phyloP scores from a whole-genome alignment of 495 filamentous ascomycete species.

The Aspergillus funiculosus region DNA sequence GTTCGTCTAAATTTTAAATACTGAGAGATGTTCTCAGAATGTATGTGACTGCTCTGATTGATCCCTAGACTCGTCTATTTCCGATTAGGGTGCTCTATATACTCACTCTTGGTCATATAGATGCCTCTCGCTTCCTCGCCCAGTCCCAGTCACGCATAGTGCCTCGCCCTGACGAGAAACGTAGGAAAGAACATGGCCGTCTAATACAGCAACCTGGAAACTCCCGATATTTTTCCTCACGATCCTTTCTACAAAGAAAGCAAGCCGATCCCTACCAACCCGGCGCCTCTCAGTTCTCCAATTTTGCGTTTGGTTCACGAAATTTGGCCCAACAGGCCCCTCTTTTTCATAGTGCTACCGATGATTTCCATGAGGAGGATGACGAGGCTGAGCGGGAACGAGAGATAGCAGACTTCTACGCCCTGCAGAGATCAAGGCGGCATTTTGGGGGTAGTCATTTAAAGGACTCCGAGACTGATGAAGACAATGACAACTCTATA shows the following conservation, averaged over 20 bases:
- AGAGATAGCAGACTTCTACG: constrained; percentile 89
- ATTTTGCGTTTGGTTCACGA: constrained; percentile 72
- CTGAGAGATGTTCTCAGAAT: constrained; percentile 87
- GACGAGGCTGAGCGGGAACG: constrained; percentile 86
- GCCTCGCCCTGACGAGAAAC: constrained; percentile 56
- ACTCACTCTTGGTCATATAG: constrained; percentile 40
- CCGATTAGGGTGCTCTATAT: constrained; percentile 1
- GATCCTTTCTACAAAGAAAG: constrained; percentile 46
- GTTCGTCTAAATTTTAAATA: neutral
- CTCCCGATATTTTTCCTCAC: constrained; percentile 43
- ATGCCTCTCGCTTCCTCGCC: constrained; percentile 94
- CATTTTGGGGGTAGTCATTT: constrained; percentile 76
- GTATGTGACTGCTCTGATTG: constrained; percentile 50
- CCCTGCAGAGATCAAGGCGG: constrained; percentile 78
- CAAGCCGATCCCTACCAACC: constrained; percentile 69
- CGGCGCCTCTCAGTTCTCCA: constrained; percentile 59
- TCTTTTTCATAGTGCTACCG: constrained; percentile 82
- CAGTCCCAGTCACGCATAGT: constrained; percentile 89
- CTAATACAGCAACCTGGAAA: constrained; percentile 37
- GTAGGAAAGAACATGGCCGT: constrained; percentile 45
- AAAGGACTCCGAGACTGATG: constrained; percentile 74
- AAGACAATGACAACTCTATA: constrained; percentile 59
- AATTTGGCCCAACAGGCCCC: constrained; percentile 69
- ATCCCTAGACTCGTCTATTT: neutral
- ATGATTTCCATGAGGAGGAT: constrained; percentile 81